phyloP scores from a whole-genome alignment of 805 yeast species.

The Lachancea dasiensis region DNA sequence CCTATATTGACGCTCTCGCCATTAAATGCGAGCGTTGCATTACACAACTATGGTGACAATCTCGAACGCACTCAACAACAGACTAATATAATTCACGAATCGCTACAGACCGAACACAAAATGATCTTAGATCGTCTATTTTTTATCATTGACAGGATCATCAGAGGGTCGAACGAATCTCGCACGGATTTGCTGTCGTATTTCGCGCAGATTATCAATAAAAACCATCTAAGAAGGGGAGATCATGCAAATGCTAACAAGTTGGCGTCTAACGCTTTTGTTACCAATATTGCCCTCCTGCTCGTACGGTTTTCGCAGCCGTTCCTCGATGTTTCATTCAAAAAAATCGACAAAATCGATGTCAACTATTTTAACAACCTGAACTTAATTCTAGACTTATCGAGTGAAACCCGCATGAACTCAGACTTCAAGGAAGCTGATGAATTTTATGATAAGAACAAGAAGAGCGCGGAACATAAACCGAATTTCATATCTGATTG shows the following conservation, averaged over 20 bases:
- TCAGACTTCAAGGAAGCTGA: slow-evolving; percentile 68
- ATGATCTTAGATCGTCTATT: slow-evolving; percentile 59
- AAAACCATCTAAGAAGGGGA: slow-evolving; percentile 83
- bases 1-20: slow-evolving; percentile 75
- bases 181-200: slow-evolving; percentile 59
- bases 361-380: slow-evolving; percentile 55
- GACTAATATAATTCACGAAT: slow-evolving; percentile 45
- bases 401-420: slow-evolving; percentile 78
- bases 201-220: slow-evolving; percentile 69
- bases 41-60: slow-evolving; percentile 40
- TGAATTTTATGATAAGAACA: slow-evolving; percentile 43
- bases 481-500: slow-evolving; percentile 87
- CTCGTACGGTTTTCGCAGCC: slow-evolving; percentile 75
- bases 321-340: slow-evolving; percentile 60
- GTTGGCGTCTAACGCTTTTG: slow-evolving; percentile 72
- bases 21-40: slow-evolving; percentile 44
- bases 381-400: slow-evolving; percentile 51
- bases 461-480: slow-evolving; percentile 31
- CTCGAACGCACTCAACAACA: slow-evolving; percentile 37
- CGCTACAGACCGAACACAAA: slow-evolving; percentile 59
- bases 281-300: slow-evolving; percentile 67
- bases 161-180: slow-evolving; percentile 64
- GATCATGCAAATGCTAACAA: slow-evolving; percentile 65
- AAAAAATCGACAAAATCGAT: slow-evolving; percentile 74
- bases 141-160: slow-evolving; percentile 61